Evolutionary conservation across 306 rosid species (phyloP), one percentile per base, ranked within the genome.

Genomic region (Casuarina glauca): DNA sequence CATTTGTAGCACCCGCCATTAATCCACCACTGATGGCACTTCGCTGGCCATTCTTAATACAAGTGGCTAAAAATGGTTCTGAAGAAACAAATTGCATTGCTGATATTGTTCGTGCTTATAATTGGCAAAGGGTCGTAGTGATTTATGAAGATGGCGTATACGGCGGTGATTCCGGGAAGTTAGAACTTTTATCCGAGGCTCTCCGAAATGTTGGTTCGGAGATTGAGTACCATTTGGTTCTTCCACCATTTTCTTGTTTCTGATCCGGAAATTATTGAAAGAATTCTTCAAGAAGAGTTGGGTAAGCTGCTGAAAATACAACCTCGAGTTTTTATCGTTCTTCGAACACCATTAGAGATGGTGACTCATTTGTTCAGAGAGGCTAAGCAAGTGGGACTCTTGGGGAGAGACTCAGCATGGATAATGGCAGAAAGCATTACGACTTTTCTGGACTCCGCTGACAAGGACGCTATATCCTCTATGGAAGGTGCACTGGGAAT

Each of bases 401-500:
- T 90, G 57, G 83, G 62, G 41, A 82, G 70, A 52, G 90, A 83
- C 0, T 84, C 97, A 8, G 89, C 75, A 76, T 93, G 97, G 97
- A 89, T 90, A 71, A 43, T 90, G 49, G 75, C 93, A 58, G 96
- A 90, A 70, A 80, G 87, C 61, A 69, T 86, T 46, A 79, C 92
- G 13, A 86, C 83, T 85, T 68, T 81, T 69, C 73, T 93, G 32
- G 87, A 83, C 79, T 81, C 83, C 39, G 76, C 81, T 63, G 81
- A 85, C 71, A 82, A 78, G 75, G 64, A 87, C n/a, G 72, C 76
- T 32, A 82, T 85, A 60, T 87, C 90, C 70, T 75, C 79, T 8
- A 89, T 88, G 93, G 81, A 82, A 75, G 97, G 96, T 19, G 77
- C 90, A 53, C 74, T 92, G 60, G 97, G 92, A 82, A 87, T 90